Evolutionary conservation across 352 stramenopile genomes (phyloP), one percentile per base, ranked within the genome.

Genomic region (Globisporangium acanthophoron): DNA sequence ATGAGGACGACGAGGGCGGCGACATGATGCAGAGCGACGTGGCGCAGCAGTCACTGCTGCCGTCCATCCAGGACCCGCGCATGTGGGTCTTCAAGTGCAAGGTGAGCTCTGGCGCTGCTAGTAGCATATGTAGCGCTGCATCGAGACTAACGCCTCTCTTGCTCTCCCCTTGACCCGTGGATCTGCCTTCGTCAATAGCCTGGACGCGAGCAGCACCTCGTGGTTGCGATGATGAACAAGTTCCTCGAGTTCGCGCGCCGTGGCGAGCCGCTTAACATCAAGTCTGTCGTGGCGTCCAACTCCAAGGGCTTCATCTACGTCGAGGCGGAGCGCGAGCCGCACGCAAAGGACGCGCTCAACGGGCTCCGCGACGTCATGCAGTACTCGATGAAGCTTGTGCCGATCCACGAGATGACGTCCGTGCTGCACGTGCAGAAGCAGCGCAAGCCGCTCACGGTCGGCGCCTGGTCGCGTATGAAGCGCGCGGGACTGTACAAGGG

Each of bases 11-110:
- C 43, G 86, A 93, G 52, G 80, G 84, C 3, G 79, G 79, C 2
- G 86, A 94, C 27, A 76, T 92, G 46, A 75, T 90, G 58, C 86
- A 95, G 67, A 93, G 76, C 48, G 86, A 92, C 12, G 86, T 96
- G 43, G 86, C 86, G 44, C 86, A 96, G 65, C 86, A 96, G 66
- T 91, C 85, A 40, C 74, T 94, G 21, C 63, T 96, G 62, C 86
- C 86, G 53, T 94, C 86, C 20, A 94, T 96, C 57, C 83, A 94
- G 61, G 86, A 96, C 54, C 86, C 86, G 47, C 82, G 85, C 53
- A 88, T 96, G 79, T 96, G 86, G 86, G 85, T 96, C 24, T 94
- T 96, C 65, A 96, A 96, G 64, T 96, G 86, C 78, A 95, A 95
- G 67, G 76, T 86, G 59, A 27, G 24, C 24, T 27, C 24, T 27